These are phyloP conservation scores for Spiromastix sp. DNA, from an alignment of 2,329 filamentous ascomycete genomes.

Conservation along the genomic window DNA sequence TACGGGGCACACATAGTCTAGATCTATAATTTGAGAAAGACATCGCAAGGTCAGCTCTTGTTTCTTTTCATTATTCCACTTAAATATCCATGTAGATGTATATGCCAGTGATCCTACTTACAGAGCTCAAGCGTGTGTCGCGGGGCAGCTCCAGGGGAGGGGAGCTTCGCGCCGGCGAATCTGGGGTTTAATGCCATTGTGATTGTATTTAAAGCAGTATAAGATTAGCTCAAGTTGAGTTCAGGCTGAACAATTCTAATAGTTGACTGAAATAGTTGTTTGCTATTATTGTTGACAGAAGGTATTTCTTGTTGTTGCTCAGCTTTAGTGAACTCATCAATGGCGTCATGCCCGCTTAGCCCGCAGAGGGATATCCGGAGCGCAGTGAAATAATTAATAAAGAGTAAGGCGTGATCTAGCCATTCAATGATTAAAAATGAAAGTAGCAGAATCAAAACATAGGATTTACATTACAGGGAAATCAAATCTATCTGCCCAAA, in stretches of 20 bases:
- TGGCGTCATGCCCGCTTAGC: too few species aligned
- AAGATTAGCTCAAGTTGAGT: background rate
- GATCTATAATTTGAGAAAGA: conserved; percentile 37
- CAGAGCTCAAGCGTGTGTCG: conserved; percentile 30
- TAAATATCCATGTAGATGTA: too few species aligned
- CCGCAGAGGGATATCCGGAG: too few species aligned
- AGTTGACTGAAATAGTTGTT: too few species aligned
- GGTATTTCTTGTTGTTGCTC: background rate
- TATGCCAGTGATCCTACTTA: conserved; percentile 16
- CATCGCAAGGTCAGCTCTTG: background rate
- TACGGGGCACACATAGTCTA: conserved; percentile 83
- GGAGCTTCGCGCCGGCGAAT: conserved; percentile 44
- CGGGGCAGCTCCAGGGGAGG: conserved; percentile 10
- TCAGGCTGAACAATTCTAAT: background rate
- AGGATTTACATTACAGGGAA: too few species aligned
- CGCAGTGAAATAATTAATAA: too few species aligned
- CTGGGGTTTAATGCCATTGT: conserved; percentile 50
- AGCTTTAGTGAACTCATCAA: background rate
- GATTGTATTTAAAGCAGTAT: background rate
- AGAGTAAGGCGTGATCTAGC: too few species aligned
- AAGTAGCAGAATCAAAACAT: too few species aligned
- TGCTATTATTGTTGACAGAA: background rate
- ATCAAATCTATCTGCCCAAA: too few species aligned
- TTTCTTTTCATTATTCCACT: background rate
- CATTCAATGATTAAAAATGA: too few species aligned